Evolutionary conservation across 345 rosid species (phyloP).

Genomic region (Gossypium sturtianum): DNA sequence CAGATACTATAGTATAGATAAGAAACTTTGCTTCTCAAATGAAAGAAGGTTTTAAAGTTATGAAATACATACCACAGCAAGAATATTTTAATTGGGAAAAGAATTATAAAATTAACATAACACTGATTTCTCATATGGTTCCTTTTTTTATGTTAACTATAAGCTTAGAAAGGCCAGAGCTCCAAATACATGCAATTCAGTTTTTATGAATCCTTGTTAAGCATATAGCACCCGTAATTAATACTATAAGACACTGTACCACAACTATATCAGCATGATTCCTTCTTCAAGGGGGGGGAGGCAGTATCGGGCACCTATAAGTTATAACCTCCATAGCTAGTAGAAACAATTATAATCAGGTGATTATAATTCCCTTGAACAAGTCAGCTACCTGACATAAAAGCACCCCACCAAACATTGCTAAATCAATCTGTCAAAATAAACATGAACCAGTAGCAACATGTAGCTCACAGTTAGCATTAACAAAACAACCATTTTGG

Average conservation of each 20-base stretch:
- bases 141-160: neutral
- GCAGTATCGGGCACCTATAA: no score
- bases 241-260: neutral
- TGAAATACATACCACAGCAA: neutral
- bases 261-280: no score
- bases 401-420: conserved; percentile 88
- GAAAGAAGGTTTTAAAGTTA: neutral
- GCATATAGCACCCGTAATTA: neutral
- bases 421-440: conserved; percentile 72
- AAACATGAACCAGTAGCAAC: conserved; percentile 14
- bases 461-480: conserved; percentile 16
- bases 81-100: neutral
- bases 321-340: no score
- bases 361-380: neutral
- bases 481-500: neutral
- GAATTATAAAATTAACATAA: neutral
- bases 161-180: neutral
- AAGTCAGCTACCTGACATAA: conserved; percentile 76
- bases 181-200: neutral
- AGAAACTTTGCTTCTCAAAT: neutral
- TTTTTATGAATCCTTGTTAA: neutral
- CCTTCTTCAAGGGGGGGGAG: no score
- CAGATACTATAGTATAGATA: neutral
- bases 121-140: neutral
- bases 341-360: no score